These are phyloP conservation scores for Sedum album DNA, from an alignment of 164 flowering plant genomes.

Conservation along the genomic window DNA sequence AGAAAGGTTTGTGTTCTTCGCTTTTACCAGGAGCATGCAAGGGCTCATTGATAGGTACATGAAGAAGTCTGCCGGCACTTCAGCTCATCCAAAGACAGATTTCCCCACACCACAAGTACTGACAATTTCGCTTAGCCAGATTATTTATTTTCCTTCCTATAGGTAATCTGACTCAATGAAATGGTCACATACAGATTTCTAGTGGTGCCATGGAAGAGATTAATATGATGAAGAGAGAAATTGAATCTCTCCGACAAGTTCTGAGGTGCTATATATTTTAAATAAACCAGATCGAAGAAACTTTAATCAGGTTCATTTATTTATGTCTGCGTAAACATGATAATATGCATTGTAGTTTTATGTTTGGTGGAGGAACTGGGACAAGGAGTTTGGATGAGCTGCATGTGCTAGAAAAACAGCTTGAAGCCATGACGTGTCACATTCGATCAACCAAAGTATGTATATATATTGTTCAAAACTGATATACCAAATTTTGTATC, in stretches of 20 bases:
- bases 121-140: too few species aligned
- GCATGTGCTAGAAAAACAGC: slow-evolving; percentile 54
- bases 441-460: slow-evolving; percentile 65
- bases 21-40: slow-evolving; percentile 45
- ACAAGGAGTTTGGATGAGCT: slow-evolving; percentile 54
- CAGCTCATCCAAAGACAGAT: slow-evolving; percentile 21
- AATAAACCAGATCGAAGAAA: neutral
- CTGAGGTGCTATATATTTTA: slow-evolving; percentile 24
- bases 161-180: too few species aligned
- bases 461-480: neutral
- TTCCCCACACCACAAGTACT: slow-evolving; percentile 27
- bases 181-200: slow-evolving; percentile 12
- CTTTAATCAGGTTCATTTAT: too few species aligned
- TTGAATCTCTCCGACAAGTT: slow-evolving; percentile 41
- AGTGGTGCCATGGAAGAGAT: slow-evolving; percentile 29
- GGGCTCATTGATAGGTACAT: slow-evolving; percentile 67
- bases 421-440: slow-evolving; percentile 62
- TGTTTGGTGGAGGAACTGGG: slow-evolving; percentile 53
- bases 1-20: too few species aligned
- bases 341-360: slow-evolving; percentile 27
- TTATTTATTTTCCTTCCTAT: too few species aligned
- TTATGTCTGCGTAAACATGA: too few species aligned
- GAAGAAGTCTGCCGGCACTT: slow-evolving; percentile 25
- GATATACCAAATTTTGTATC: neutral
- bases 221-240: slow-evolving; percentile 37